Base-by-base conservation (phyloP, 495 filamentous ascomycete species). In the Penicillium coffeae region DNA sequence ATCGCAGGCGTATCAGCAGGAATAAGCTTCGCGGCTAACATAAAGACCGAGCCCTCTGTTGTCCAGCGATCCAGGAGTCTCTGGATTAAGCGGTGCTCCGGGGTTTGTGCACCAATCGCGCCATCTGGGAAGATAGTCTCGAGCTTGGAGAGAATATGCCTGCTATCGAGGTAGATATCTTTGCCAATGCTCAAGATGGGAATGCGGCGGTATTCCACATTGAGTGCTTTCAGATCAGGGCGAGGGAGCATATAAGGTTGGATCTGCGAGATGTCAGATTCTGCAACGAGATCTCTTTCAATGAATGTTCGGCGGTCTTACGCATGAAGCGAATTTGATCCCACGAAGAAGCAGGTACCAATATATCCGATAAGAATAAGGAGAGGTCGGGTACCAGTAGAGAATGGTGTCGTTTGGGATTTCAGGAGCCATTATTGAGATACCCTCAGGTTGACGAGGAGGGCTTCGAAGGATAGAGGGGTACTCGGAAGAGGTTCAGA, bases 181-280 rank as follows among this genome's bases (percentile, higher is more conserved):
- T 73, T 68, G 25, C 79, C 80, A 46, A 82, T 78, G 21, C 78
- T 56, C 39, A 86, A 55, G 41, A 88, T 48, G 2, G 85, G 85
- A 42, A 87, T 85, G 38, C 84, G 81, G 0, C 83, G 77, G 68
- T 88, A 83, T 4, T 61, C 54, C 52, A 85, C 70, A n/a, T 78
- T 77, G 0, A 87, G 64, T 4, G 59, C 59, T 32, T 65, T 53
- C 18, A 86, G 51, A 58, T 85, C 82, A 0, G 79, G 78, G 25
- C 82, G 81, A 2, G 82, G 83, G 27, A 82, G 62, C 37, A 70
- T 74, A 16, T 65, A 61, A 2, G 83, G 83, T 76, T 86, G 82
- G 35, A 78, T 39, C 77, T 77, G n/a, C n/a, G n/a, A n/a, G n/a
- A n/a, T n/a, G n/a, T n/a, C n/a, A n/a, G n/a, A n/a, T n/a, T n/a